These are phyloP conservation scores for Ramaria rubella DNA, from an alignment of 768 basidiomycete genomes.

Conservation along the genomic window DNA sequence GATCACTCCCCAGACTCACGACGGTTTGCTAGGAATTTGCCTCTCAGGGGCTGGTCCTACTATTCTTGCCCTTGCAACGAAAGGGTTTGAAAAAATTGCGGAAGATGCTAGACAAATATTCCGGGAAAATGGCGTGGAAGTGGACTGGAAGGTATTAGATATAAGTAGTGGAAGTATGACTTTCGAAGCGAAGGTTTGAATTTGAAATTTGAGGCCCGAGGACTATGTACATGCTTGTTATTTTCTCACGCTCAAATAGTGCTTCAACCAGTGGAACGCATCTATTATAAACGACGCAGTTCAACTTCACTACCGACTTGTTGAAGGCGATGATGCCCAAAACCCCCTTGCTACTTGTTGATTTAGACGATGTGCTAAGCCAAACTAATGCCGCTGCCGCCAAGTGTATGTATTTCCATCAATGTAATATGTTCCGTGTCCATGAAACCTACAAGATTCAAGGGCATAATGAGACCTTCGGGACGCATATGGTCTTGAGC, in stretches of 20 bases:
- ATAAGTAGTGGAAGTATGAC: slow-evolving; percentile 43
- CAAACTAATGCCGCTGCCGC: slow-evolving; percentile 54
- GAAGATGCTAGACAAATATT: slow-evolving; percentile 76
- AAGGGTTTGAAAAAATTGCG: slow-evolving; percentile 78
- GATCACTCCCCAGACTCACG: slow-evolving; percentile 84
- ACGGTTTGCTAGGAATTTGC: slow-evolving; percentile 94
- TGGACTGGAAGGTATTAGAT: slow-evolving; percentile 85
- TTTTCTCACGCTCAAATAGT: neutral
- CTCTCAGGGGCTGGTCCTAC: slow-evolving; percentile 97
- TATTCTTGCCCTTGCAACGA: slow-evolving; percentile 88
- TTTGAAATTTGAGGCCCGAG: neutral
- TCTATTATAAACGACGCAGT: too few species aligned
- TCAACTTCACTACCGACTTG: too few species aligned
- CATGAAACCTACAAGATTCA: too few species aligned
- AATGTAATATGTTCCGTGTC: neutral
- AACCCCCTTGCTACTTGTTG: slow-evolving; percentile 49
- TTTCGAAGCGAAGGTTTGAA: slow-evolving; percentile 13
- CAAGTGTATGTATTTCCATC: slow-evolving; percentile 39
- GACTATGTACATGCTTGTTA: neutral
- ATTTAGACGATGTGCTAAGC: slow-evolving; percentile 63
- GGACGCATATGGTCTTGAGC: slow-evolving; percentile 48
- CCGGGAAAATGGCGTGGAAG: slow-evolving; percentile 59
- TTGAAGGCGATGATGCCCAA: neutral
- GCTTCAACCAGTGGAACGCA: too few species aligned
- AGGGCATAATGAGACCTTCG: slow-evolving; percentile 27